Evolutionary conservation across 306 rosid species (phyloP), one percentile per base, ranked within the genome.

Genomic region (Delonix regia): DNA sequence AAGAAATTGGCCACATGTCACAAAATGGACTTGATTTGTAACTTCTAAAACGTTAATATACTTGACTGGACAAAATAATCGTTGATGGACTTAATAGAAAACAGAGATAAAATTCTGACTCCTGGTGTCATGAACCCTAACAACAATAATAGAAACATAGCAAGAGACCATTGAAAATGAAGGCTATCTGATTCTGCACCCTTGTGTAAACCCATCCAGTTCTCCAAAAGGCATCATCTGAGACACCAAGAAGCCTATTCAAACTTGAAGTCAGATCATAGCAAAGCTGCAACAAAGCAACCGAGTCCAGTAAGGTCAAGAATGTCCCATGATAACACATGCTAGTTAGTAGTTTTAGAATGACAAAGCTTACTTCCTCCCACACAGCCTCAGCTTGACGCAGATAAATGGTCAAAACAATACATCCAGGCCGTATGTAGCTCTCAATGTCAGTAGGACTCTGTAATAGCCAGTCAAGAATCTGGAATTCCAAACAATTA

Each of bases 351-450:
- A 80, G 57, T 36, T 78, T 62, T 61, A 70, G 59, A 61, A 25
- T 39, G 24, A 49, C 44, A 73, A 83, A 49, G 48, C 90, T 81
- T 85, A 93, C 98, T 70, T 93, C 92, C 65, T 90, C 93, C 98
- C 98, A 93, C 33, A 63, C 84, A 76, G 86, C 83, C 77, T 89
- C 93, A n/a, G 83, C 59, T 78, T 88, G 96, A 48, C 90, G 95
- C 71, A 91, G 83, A 80, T 91, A 93, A 63, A 91, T 83, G 21
- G 98, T 93, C 82, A 93, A 85, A 75, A 93, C 81, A 79, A 93
- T 86, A 87, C 98, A 93, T 81, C 98, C 97, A 33, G 98, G 98
- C 74, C 90, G 88, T 71, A 93, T 91, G 88, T 93, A 93, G 90
- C 98, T 91, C 84, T 93, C 98, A 25, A 93, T 91, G 69, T 93